Conservation (phyloP, 1,284 basidiomycete species). For the Malassezia globosa region DNA sequence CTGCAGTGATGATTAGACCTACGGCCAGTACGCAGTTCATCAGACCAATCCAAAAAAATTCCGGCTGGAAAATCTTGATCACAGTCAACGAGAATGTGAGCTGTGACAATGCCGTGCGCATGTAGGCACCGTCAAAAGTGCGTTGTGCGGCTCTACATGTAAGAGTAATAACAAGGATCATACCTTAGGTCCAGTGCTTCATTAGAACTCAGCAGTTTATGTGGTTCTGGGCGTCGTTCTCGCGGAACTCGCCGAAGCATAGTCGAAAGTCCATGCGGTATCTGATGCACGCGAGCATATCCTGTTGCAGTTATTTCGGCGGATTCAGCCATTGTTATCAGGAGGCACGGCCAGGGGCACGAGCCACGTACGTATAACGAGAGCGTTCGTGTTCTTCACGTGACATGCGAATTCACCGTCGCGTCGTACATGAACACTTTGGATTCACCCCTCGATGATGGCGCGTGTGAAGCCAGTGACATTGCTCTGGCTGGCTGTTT, state of each 20-base stretch:
- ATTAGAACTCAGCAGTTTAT: background rate
- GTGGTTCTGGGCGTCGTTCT: background rate
- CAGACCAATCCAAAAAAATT: conserved; percentile 17
- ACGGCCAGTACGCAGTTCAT: conserved; percentile 11
- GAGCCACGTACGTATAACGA: conserved; percentile 1
- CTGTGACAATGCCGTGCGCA: conserved; percentile 10
- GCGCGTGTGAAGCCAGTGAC: background rate
- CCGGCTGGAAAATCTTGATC: conserved; percentile 10
- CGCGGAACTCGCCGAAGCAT: background rate
- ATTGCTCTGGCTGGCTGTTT: conserved; percentile 10
- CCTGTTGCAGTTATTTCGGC: too few relatives aligned
- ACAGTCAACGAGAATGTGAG: conserved; percentile 10
- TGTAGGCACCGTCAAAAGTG: conserved; percentile 19
- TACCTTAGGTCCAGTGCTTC: conserved; percentile 14
- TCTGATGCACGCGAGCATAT: background rate
- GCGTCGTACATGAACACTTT: too few relatives aligned
- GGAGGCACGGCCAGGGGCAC: too few relatives aligned
- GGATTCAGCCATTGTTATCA: too few relatives aligned
- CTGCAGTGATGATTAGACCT: conserved; percentile 9
- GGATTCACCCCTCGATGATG: conserved; percentile 2
- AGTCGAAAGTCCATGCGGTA: background rate
- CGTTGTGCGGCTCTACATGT: conserved; percentile 13
- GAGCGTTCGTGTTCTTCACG: conserved; percentile 1
- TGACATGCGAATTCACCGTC: background rate
- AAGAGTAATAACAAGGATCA: background rate